Evolutionary conservation across 805 yeast genomes (phyloP), one percentile per base, ranked within the genome.

Genomic region (Candida montana): DNA sequence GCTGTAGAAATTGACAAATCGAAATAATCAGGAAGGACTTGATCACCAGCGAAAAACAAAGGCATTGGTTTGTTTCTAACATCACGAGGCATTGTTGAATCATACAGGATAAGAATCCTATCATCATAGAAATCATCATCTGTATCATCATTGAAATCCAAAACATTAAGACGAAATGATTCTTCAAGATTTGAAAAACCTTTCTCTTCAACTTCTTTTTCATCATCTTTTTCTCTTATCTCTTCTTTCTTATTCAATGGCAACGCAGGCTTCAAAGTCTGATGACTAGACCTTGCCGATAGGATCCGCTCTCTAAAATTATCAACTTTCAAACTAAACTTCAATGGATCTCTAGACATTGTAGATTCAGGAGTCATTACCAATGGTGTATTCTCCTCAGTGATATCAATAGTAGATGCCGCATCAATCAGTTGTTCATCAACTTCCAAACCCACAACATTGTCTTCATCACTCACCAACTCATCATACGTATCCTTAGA

Each of bases 1-100:
- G 5, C 12, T 4, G 13, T 26, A 5, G 44, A 41, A 23, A 29
- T 15, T 4, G 40, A 24, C 20, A 38, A 24, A 12, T 16, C 26
- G 15, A 44, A 44, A 0, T 20, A 13, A 8, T 37, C 39, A 16
- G 47, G 44, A 12, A 37, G 21, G 16, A 40, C 35, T 21, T 44
- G 44, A 31, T 37, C 41, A 17, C 37, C 37, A 17, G 3, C 11
- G 31, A 15, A 26, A 17, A 30, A 28, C 5, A 35, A 15, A 2
- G 38, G 20, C 18, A 28, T 10, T 18, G 31, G 32, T 19, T 31
- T 37, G 7, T 31, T 31, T 26, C 11, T 26, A 26, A 26, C 29
- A 8, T 26, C 29, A 26, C 29, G 29, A 17, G 31, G n/a, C n/a
- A n/a, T 17, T 12, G 24, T 20, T 16, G n/a, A 5, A 15, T 34